Evolutionary conservation across 148 eudicot genomes (phyloP).

Genomic region (Suaeda aralocaspica): DNA sequence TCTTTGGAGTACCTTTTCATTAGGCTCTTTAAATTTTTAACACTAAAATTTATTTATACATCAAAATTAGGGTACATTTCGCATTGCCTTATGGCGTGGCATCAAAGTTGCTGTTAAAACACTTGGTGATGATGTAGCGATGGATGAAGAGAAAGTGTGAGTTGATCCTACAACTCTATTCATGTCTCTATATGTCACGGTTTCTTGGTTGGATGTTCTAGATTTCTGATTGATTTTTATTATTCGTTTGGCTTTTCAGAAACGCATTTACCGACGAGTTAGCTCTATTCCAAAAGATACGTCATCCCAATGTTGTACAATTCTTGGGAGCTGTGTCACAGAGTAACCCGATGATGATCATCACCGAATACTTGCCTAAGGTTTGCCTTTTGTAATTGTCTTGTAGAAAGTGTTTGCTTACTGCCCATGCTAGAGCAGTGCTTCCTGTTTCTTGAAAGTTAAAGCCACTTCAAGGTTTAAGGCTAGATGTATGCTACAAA

Average conservation of each 20-base stretch:
- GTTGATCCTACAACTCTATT: slow-evolving; percentile 7
- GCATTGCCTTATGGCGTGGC: slow-evolving; percentile 42
- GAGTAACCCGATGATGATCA: slow-evolving; percentile 92
- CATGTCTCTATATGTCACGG: background rate
- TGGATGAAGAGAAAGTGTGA: slow-evolving; percentile 45
- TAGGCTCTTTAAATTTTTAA: background rate
- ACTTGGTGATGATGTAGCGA: slow-evolving; percentile 32
- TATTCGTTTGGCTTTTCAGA: slow-evolving; percentile 29
- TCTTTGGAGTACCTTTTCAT: background rate
- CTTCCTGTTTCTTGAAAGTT: background rate
- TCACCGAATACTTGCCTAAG: slow-evolving; percentile 91
- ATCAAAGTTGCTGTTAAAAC: slow-evolving; percentile 41
- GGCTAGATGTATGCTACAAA: background rate
- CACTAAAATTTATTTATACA: background rate
- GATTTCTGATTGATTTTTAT: background rate
- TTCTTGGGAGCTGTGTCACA: slow-evolving; percentile 97
- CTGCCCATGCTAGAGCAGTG: background rate
- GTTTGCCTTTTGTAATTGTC: slow-evolving; percentile 18
- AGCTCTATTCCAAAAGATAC: slow-evolving; percentile 68
- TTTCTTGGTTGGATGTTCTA: background rate
- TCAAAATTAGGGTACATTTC: slow-evolving; percentile 35
- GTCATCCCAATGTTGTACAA: slow-evolving; percentile 95
- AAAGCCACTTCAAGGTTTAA: background rate
- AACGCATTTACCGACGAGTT: slow-evolving; percentile 80
- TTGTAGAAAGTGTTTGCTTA: background rate